phyloP scores from a whole-genome alignment of 805 yeast species.

The Lachancea kluyveri region DNA sequence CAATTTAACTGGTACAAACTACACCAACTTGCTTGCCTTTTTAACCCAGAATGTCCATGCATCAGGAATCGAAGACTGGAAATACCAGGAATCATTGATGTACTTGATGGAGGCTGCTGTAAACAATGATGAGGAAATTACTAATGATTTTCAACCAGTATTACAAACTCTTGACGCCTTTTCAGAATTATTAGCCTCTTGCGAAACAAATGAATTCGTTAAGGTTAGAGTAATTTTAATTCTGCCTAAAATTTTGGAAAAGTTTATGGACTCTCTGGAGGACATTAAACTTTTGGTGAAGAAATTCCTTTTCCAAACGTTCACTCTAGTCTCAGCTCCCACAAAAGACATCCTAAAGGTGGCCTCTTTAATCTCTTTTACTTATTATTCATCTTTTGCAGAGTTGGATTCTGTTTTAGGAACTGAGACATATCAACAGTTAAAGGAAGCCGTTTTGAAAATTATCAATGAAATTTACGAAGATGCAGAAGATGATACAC shows the following conservation, averaged over 20 bases:
- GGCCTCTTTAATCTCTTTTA: constrained; percentile 43
- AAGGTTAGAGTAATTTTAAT: constrained; percentile 43
- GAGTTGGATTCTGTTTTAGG: constrained; percentile 26
- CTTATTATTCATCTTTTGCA: constrained; percentile 41
- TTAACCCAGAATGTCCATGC: constrained; percentile 6
- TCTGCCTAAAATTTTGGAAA: constrained; percentile 53
- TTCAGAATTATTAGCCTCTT: too few relatives aligned
- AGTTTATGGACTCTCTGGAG: constrained; percentile 36
- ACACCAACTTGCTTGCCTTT: constrained; percentile 5
- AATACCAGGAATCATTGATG: constrained; percentile 18
- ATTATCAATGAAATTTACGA: constrained; percentile 42
- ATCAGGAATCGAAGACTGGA: constrained; percentile 1
- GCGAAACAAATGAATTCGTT: constrained; percentile 37
- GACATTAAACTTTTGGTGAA: constrained; percentile 29
- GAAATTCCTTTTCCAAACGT: constrained; percentile 18
- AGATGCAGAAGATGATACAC: constrained; percentile 75
- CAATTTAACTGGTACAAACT: constrained; percentile 36
- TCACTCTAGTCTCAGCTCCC: constrained; percentile 22
- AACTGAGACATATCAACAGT: constrained; percentile 11
- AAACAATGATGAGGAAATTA: constrained; percentile 17
- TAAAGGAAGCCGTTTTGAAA: constrained; percentile 25
- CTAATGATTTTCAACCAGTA: too few relatives aligned
- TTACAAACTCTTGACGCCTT: too few relatives aligned
- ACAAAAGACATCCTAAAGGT: constrained; percentile 28
- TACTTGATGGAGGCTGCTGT: constrained; percentile 19